phyloP scores from a whole-genome alignment of 176 grass and related monocot species.

The Saccharum spontaneum region DNA sequence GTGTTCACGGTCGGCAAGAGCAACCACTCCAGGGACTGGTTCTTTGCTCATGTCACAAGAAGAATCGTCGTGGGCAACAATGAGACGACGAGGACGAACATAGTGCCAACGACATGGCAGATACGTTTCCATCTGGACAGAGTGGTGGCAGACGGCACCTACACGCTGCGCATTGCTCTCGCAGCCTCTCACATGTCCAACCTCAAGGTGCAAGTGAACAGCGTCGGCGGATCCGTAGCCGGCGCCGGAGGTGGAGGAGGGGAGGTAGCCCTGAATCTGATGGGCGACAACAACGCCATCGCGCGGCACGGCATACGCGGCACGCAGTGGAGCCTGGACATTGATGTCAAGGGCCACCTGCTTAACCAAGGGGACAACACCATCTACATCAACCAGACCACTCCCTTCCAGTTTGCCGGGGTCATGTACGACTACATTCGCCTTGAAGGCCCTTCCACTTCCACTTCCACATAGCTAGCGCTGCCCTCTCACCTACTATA shows the following conservation, averaged over 20 bases:
- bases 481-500: background rate
- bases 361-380: slow-evolving; percentile 42
- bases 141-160: slow-evolving; percentile 23
- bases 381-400: slow-evolving; percentile 52
- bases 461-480: background rate
- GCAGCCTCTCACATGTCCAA: slow-evolving; percentile 49
- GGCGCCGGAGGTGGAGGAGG: too few relatives aligned
- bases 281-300: background rate
- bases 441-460: slow-evolving; percentile 41
- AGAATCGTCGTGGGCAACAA: background rate
- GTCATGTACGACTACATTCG: slow-evolving; percentile 70
- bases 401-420: slow-evolving; percentile 31
- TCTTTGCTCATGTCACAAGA: slow-evolving; percentile 78
- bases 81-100: background rate
- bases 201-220: slow-evolving; percentile 30
- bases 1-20: slow-evolving; percentile 57
- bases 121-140: slow-evolving; percentile 43
- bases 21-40: slow-evolving; percentile 72
- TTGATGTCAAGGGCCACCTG: background rate
- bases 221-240: background rate
- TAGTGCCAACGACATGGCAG: slow-evolving; percentile 39
- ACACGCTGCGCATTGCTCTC: slow-evolving; percentile 49
- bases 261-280: background rate
- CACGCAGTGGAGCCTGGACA: background rate
- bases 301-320: background rate